Conservation (phyloP, 495 filamentous ascomycete species). For the Podospora conica region DNA sequence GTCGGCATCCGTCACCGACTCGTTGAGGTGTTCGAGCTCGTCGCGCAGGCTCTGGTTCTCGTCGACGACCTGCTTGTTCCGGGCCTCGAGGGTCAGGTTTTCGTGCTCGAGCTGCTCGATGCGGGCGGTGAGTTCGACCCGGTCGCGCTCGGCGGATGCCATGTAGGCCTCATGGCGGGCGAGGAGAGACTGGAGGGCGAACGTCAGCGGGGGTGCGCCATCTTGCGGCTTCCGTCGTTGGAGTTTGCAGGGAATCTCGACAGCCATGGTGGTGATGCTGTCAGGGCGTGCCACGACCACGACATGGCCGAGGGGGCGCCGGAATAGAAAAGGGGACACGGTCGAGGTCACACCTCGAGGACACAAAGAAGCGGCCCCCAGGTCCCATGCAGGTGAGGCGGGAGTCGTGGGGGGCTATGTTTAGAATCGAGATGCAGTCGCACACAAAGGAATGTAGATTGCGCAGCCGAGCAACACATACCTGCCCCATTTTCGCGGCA, state of each 20-base stretch:
- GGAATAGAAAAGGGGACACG: background rate
- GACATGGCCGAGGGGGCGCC: background rate
- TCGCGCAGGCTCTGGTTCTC: slow-evolving; percentile 75
- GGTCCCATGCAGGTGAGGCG: background rate
- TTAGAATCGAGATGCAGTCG: slow-evolving; percentile 3
- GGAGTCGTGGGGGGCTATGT: background rate
- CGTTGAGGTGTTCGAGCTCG: slow-evolving; percentile 77
- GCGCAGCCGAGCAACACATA: slow-evolving; percentile 40
- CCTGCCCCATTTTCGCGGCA: slow-evolving; percentile 84
- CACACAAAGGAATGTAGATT: slow-evolving; percentile 15
- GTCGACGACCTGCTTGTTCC: slow-evolving; percentile 65
- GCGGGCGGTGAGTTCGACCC: slow-evolving; percentile 57
- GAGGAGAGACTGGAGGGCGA: slow-evolving; percentile 77
- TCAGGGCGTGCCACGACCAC: background rate
- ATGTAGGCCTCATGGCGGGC: slow-evolving; percentile 90
- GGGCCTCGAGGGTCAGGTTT: slow-evolving; percentile 63
- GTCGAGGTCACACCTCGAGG: background rate
- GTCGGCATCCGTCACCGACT: slow-evolving; percentile 67
- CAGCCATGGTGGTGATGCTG: background rate
- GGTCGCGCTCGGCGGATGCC: slow-evolving; percentile 79
- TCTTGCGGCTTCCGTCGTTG: slow-evolving; percentile 11
- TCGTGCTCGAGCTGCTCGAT: slow-evolving; percentile 74
- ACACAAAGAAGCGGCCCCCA: slow-evolving; percentile 5
- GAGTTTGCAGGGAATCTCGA: background rate
- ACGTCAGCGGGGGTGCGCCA: slow-evolving; percentile 23